Base-by-base conservation (phyloP, 1,139 yeast genomes). In the Yamadazyma dushanensis region DNA sequence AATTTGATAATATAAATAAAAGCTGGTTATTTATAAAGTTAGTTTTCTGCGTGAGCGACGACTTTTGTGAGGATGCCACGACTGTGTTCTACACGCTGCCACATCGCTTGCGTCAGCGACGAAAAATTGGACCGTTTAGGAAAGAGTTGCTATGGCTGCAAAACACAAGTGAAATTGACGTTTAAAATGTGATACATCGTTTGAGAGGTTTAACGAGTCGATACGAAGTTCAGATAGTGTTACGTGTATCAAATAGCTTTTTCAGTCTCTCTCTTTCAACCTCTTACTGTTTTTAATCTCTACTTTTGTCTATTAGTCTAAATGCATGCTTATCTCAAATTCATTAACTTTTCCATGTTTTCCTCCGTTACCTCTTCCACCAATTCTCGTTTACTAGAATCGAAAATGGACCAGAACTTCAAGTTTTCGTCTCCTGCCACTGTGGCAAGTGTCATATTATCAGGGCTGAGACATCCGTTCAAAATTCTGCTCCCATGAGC, bases 341-440 rank as follows among this genome's bases (percentile, higher is more conserved):
- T 56, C 62, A 57, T 57, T 45, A 57, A 40, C 35, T 54, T 57
- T 19, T 56, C 51, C 50, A 57, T 52, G 3, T 43, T 43, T 16
- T 56, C 58, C 27, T 46, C 49, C 31, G 36, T 46, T 15, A 41
- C 29, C 13, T 37, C 97, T 14, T 18, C 15, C 13, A 39, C 23
- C n/a, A 26, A 22, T n/a, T 41, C 41, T 19, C 40, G 48, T 16
- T 57, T 56, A 39, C 72, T 72, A 46, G 63, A 62, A 50, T 90
- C 97, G 61, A 89, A 92, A 19, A 94, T 73, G 49, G 87, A 83
- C 94, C 96, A 94, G 64, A 94, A 92, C 65, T 92, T 92, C 53
- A 94, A 73, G 60, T 90, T 92, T 59, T 94, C 99, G 61, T 94
- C 98, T 5, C 96, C 95, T 2, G 97, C 95, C 35, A 92, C 89